Conservation (phyloP, 257 asterid species). For the Salvia rosmarinus region DNA sequence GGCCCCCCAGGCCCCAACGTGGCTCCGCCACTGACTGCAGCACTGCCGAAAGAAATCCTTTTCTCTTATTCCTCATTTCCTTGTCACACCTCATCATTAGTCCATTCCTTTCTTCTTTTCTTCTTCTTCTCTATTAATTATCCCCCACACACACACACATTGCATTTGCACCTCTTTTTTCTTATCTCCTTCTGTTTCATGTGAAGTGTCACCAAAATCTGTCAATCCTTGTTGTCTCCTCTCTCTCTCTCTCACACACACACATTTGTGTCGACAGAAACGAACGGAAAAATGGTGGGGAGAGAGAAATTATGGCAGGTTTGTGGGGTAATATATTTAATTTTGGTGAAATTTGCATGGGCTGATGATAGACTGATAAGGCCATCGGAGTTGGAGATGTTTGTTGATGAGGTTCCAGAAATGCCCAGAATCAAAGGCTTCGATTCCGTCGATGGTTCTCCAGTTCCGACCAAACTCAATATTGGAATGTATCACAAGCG, state of each 20-base stretch:
- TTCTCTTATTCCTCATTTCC: slow-evolving; percentile 28
- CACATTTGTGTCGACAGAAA: neutral
- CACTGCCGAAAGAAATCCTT: slow-evolving; percentile 4
- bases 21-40: too few species aligned
- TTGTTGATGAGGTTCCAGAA: slow-evolving; percentile 70
- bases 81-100: slow-evolving; percentile 28
- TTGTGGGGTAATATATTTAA: slow-evolving; percentile 1
- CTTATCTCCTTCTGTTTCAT: neutral
- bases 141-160: neutral
- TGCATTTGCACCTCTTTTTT: neutral
- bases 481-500: slow-evolving; percentile 81
- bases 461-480: slow-evolving; percentile 45
- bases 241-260: neutral
- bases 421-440: slow-evolving; percentile 75
- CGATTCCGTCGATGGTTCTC: slow-evolving; percentile 41
- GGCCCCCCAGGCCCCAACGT: too few species aligned
- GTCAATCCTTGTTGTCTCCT: neutral
- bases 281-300: slow-evolving; percentile 29
- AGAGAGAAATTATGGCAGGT: slow-evolving; percentile 10
- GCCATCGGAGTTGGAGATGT: slow-evolving; percentile 58
- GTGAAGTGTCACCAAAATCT: slow-evolving; percentile 10
- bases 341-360: slow-evolving; percentile 34
- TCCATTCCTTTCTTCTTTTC: neutral
- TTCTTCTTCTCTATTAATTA: neutral
- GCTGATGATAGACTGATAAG: slow-evolving; percentile 44